These are phyloP conservation scores for Kandelia obovata DNA, from an alignment of 345 rosid genomes.

Conservation along the genomic window DNA sequence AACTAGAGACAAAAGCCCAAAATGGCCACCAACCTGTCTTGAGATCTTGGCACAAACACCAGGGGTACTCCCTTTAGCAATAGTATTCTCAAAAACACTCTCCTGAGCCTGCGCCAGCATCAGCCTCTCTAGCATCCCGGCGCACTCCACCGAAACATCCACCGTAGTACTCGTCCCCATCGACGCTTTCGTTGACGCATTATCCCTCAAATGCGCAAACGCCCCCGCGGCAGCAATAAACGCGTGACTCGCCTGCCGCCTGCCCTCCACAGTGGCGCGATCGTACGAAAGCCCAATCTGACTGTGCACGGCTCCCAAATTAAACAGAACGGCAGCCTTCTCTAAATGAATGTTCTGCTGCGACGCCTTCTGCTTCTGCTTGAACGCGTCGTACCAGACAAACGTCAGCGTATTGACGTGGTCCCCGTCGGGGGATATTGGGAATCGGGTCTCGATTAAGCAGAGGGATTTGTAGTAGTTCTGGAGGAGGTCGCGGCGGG, in stretches of 20 bases:
- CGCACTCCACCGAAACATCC: conserved; percentile 84
- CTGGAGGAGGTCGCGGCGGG: conserved; percentile 79
- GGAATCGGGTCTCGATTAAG: conserved; percentile 89
- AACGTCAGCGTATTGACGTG: conserved; percentile 78
- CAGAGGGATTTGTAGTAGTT: conserved; percentile 73
- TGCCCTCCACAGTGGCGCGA: conserved; percentile 73
- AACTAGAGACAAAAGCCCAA: background rate
- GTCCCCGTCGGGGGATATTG: conserved; percentile 79
- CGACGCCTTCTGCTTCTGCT: conserved; percentile 70
- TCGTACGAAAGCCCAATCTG: conserved; percentile 83
- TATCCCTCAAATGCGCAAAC: conserved; percentile 68
- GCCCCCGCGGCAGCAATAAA: conserved; percentile 87
- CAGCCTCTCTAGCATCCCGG: conserved; percentile 85
- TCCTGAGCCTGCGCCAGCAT: conserved; percentile 98
- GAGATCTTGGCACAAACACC: conserved; percentile 94
- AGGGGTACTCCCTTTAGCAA: conserved; percentile 94
- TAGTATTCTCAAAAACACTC: conserved; percentile 91
- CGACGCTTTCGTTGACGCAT: conserved; percentile 69
- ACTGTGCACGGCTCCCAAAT: conserved; percentile 78
- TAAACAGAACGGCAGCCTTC: conserved; percentile 86
- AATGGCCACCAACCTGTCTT: conserved; percentile 60
- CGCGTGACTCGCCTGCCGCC: conserved; percentile 86
- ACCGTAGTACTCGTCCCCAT: conserved; percentile 71
- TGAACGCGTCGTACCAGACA: conserved; percentile 87
- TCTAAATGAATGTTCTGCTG: conserved; percentile 93